A percentile compares a stretch with the other conserved stretches of the same genome.
These are phyloP conservation scores for Chrysoporthe austroafricana DNA, from an alignment of 2,329 filamentous ascomycete genomes.

Conservation along the genomic window DNA sequence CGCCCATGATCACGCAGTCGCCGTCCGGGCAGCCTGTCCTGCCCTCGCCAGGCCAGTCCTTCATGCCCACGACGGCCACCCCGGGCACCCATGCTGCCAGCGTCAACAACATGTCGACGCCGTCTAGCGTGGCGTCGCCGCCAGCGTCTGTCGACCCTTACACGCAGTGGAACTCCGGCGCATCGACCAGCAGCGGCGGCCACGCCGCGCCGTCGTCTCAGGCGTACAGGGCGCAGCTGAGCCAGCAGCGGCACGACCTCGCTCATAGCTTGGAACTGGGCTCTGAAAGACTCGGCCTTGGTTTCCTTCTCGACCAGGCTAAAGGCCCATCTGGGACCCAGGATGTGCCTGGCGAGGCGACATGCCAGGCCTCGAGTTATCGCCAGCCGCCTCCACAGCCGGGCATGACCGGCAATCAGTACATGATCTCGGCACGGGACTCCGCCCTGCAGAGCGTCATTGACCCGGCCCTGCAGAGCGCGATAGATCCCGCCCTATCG, in stretches of 20 bases:
- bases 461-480: constrained; percentile 34
- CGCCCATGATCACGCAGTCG: constrained; percentile 50
- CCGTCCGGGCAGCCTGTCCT: constrained; percentile 32
- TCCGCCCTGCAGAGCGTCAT: constrained; percentile 20
- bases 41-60: constrained; percentile 35
- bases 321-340: constrained; percentile 58
- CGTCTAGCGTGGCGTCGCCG: constrained; percentile 42
- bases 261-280: constrained; percentile 63
- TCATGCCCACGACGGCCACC: constrained; percentile 31
- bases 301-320: constrained; percentile 69
- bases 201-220: constrained; percentile 32
- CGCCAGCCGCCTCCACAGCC: constrained; percentile 55
- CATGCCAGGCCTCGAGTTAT: constrained; percentile 49
- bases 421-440: constrained; percentile 17
- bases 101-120: constrained; percentile 43
- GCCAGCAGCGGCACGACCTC: constrained; percentile 54
- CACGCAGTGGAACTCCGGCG: constrained; percentile 34
- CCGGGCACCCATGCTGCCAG: constrained; percentile 31
- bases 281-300: constrained; percentile 71
- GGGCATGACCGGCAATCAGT: constrained; percentile 15
- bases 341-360: constrained; percentile 50
- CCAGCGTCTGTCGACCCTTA: constrained; percentile 38
- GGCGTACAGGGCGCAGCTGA: constrained; percentile 38
- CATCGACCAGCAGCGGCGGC: constrained; percentile 31
- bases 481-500: constrained; percentile 21